A percentile compares a stretch with the other conserved stretches of the same genome.
phyloP scores from a whole-genome alignment of 2,329 filamentous ascomycete species.

The Ophiostoma piceae region DNA sequence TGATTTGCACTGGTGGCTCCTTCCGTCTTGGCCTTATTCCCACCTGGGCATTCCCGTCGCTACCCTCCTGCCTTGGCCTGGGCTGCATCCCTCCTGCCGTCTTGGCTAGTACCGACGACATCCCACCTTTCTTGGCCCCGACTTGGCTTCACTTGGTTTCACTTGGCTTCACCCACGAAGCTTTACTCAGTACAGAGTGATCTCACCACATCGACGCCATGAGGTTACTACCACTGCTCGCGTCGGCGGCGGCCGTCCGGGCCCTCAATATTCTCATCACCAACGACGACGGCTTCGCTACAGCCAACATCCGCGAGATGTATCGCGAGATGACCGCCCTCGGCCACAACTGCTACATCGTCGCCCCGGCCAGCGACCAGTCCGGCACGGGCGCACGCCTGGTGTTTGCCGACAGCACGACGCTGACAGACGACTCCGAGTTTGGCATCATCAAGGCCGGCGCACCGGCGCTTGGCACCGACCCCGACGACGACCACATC shows the following conservation, averaged over 20 bases:
- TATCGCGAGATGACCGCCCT: conserved; percentile 45
- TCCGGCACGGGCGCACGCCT: conserved; percentile 43
- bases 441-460: conserved; percentile 44
- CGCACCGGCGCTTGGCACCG: conserved; percentile 45
- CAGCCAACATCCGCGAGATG: conserved; percentile 39
- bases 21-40: conserved; percentile 7
- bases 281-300: conserved; percentile 40
- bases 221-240: neutral
- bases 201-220: neutral
- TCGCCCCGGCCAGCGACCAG: conserved; percentile 40
- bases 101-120: neutral
- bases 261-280: conserved; percentile 2
- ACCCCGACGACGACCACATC: conserved; percentile 49
- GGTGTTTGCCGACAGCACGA: conserved; percentile 41
- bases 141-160: neutral
- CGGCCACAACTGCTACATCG: conserved; percentile 54
- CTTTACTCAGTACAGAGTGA: neutral
- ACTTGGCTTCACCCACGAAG: neutral
- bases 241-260: neutral
- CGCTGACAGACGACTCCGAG: conserved; percentile 39
- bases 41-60: conserved; percentile 2
- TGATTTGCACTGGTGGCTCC: conserved; percentile 7
- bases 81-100: neutral
- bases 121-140: neutral
- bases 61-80: neutral